Evolutionary conservation across 2,329 filamentous ascomycete genomes (phyloP).

Genomic region (Paracamarosporium sp.): DNA sequence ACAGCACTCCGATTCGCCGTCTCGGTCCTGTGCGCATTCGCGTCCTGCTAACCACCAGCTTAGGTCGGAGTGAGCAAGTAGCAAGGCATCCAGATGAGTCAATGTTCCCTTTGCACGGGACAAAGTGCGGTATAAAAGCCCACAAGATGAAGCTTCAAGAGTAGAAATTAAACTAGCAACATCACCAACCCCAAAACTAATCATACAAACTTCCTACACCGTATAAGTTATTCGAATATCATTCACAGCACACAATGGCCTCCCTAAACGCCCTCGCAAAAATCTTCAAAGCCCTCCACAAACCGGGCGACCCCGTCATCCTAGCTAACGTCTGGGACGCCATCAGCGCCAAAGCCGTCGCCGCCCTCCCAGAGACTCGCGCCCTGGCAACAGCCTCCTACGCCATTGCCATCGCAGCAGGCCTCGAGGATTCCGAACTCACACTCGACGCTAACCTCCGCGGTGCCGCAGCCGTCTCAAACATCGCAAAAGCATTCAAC

Average conservation of each 20-base stretch:
- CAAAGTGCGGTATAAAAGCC: not conserved
- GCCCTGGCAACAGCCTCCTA: slow-evolving; percentile 49
- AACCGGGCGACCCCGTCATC: slow-evolving; percentile 59
- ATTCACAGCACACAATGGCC: slow-evolving; percentile 7
- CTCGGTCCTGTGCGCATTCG: not conserved
- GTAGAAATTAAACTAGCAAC: not conserved
- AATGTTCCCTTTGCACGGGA: not conserved
- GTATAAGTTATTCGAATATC: not conserved
- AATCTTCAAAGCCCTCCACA: slow-evolving; percentile 52
- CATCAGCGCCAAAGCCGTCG: slow-evolving; percentile 55
- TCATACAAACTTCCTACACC: not conserved
- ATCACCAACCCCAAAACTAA: not conserved
- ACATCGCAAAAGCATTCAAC: slow-evolving; percentile 47
- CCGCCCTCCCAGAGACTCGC: slow-evolving; percentile 51
- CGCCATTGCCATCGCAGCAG: slow-evolving; percentile 41
- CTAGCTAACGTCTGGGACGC: slow-evolving; percentile 65
- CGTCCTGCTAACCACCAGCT: not conserved
- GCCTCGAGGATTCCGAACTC: slow-evolving; percentile 50
- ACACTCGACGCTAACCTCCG: slow-evolving; percentile 59
- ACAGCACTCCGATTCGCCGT: not conserved
- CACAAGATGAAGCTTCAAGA: not conserved
- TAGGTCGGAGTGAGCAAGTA: not conserved
- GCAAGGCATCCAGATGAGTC: not conserved
- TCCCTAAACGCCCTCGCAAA: slow-evolving; percentile 19
- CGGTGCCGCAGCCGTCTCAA: slow-evolving; percentile 54